Evolutionary conservation across 345 rosid species (phyloP).

Genomic region (Syzygium grande): DNA sequence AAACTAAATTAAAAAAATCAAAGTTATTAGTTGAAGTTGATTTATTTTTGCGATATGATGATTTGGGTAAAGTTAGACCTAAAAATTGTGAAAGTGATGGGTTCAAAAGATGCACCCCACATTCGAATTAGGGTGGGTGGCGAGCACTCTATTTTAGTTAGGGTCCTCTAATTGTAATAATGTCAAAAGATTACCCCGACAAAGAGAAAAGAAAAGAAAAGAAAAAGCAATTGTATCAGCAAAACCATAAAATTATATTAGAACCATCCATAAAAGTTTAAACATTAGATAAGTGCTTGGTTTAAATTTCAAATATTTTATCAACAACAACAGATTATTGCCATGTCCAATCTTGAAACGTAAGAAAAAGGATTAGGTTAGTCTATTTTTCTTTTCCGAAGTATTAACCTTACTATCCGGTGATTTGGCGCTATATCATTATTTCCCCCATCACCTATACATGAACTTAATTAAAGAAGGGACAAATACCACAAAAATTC

Average conservation of each 20-base stretch:
- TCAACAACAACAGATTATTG: neutral
- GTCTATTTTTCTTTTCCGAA: neutral
- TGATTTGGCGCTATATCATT: neutral
- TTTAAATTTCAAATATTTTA: neutral
- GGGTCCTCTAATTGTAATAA: neutral
- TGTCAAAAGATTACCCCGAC: neutral
- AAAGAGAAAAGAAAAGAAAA: neutral
- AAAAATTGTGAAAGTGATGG: neutral
- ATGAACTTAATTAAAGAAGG: neutral
- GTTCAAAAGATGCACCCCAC: neutral
- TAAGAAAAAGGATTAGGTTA: neutral
- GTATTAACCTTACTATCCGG: neutral
- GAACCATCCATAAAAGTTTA: neutral
- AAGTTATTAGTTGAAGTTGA: neutral
- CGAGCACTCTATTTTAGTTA: neutral
- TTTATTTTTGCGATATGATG: neutral
- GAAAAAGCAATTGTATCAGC: neutral
- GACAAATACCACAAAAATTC: too few relatives aligned
- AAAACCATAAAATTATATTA: neutral
- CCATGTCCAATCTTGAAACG: neutral
- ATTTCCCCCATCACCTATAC: neutral
- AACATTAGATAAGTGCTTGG: neutral
- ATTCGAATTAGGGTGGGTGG: neutral
- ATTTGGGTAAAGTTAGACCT: neutral
- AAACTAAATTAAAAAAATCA: neutral